Conservation (phyloP, 2,329 filamentous ascomycete genomes). For the Dactylella cylindrospora region DNA sequence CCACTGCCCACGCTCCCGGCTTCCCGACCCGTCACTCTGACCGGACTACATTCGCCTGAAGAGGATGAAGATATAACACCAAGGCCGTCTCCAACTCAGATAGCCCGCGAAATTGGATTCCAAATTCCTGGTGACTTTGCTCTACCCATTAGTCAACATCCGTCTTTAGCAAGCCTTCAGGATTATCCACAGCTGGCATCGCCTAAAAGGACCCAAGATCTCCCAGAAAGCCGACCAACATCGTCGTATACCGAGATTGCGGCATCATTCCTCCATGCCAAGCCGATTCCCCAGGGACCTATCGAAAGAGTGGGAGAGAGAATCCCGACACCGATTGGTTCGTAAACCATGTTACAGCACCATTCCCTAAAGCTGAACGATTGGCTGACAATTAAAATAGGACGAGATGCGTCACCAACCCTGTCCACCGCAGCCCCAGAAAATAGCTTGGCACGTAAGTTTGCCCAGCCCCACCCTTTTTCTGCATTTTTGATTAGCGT, state of each 20-base stretch:
- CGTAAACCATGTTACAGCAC: slow-evolving; percentile 1
- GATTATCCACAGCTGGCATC: not conserved
- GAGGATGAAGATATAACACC: slow-evolving; percentile 27
- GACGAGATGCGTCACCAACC: slow-evolving; percentile 32
- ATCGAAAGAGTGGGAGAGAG: slow-evolving; percentile 10
- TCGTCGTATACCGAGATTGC: slow-evolving; percentile 10
- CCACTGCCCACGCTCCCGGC: slow-evolving; percentile 3
- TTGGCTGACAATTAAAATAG: slow-evolving; percentile 19
- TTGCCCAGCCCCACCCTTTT: slow-evolving; percentile 28
- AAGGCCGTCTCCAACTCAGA: slow-evolving; percentile 22
- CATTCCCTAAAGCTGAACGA: not conserved
- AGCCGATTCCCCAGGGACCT: slow-evolving; percentile 7
- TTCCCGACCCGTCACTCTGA: slow-evolving; percentile 14
- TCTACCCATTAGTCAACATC: slow-evolving; percentile 26
- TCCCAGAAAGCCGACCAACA: slow-evolving; percentile 30
- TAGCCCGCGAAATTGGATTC: not conserved
- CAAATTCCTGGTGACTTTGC: slow-evolving; percentile 4
- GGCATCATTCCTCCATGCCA: not conserved
- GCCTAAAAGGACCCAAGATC: slow-evolving; percentile 5
- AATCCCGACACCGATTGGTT: slow-evolving; percentile 20
- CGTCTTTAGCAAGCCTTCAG: slow-evolving; percentile 13
- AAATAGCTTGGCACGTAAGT: slow-evolving; percentile 40
- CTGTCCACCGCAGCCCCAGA: slow-evolving; percentile 4
- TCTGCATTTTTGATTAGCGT: slow-evolving; percentile 20
- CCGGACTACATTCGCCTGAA: too few relatives aligned